These are phyloP conservation scores for Mercurialis annua DNA, from an alignment of 345 rosid species.

Conservation along the genomic window DNA sequence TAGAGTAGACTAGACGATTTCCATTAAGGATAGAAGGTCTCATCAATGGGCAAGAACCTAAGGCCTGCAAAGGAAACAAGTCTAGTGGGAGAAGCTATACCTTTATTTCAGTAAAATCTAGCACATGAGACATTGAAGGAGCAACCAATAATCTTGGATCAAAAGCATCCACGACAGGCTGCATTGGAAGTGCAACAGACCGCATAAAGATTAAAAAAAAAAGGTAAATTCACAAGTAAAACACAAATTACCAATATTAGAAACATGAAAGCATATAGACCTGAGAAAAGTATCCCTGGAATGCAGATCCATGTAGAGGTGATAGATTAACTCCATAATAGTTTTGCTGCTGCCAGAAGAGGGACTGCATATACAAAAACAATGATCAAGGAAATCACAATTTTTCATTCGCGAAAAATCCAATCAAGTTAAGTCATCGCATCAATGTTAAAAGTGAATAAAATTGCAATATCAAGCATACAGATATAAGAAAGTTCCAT, in stretches of 20 bases:
- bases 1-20: neutral
- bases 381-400: neutral
- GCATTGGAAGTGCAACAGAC: slow-evolving; percentile 21
- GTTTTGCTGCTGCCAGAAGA: slow-evolving; percentile 96
- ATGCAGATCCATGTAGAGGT: slow-evolving; percentile 75
- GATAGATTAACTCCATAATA: slow-evolving; percentile 90
- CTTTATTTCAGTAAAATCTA: slow-evolving; percentile 78
- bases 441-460: neutral
- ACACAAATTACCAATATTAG: neutral
- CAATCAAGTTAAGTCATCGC: neutral
- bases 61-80: neutral
- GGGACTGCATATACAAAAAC: slow-evolving; percentile 50
- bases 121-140: slow-evolving; percentile 55
- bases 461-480: neutral
- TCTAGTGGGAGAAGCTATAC: slow-evolving; percentile 29
- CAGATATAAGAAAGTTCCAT: neutral
- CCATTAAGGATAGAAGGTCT: neutral
- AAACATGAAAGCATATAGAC: slow-evolving; percentile 30
- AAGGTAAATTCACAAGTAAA: neutral
- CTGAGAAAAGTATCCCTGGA: slow-evolving; percentile 96
- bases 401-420: neutral
- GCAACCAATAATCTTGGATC: slow-evolving; percentile 96
- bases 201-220: neutral
- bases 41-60: neutral
- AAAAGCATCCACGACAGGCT: slow-evolving; percentile 99